Conservation (phyloP, 148 eudicot genomes). For the Diospyros lotus region DNA sequence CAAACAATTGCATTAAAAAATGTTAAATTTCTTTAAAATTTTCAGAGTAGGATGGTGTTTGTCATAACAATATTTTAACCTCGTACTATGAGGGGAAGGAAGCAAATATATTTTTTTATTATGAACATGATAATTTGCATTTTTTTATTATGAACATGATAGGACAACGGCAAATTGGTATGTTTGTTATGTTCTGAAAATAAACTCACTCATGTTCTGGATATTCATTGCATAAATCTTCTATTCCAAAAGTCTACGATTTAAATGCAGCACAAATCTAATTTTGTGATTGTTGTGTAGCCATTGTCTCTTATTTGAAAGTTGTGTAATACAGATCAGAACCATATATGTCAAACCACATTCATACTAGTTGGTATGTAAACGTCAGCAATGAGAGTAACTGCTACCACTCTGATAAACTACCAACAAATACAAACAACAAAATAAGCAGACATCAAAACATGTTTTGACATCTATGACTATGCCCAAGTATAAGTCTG, state of each 20-base stretch:
- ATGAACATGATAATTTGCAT: background rate
- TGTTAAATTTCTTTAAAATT: background rate
- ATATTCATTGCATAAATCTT: background rate
- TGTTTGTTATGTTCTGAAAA: background rate
- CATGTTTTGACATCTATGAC: slow-evolving; percentile 2
- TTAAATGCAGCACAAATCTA: background rate
- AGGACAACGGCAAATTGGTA: slow-evolving; percentile 4
- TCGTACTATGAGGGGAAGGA: no score
- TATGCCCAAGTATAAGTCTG: background rate
- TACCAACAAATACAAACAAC: background rate
- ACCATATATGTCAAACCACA: background rate
- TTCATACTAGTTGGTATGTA: background rate
- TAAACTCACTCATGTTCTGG: background rate
- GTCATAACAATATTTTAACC: no score
- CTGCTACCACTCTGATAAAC: no score
- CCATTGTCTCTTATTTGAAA: no score
- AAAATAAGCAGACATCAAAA: background rate
- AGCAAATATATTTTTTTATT: background rate
- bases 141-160: background rate
- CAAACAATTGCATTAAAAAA: slow-evolving; percentile 9
- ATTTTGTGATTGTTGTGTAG: background rate
- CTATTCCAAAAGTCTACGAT: background rate
- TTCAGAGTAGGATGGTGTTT: background rate
- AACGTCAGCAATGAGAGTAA: background rate
- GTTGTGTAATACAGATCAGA: background rate